phyloP scores from a whole-genome alignment of 73 alveolate species.

The Uronychia binucleata region DNA sequence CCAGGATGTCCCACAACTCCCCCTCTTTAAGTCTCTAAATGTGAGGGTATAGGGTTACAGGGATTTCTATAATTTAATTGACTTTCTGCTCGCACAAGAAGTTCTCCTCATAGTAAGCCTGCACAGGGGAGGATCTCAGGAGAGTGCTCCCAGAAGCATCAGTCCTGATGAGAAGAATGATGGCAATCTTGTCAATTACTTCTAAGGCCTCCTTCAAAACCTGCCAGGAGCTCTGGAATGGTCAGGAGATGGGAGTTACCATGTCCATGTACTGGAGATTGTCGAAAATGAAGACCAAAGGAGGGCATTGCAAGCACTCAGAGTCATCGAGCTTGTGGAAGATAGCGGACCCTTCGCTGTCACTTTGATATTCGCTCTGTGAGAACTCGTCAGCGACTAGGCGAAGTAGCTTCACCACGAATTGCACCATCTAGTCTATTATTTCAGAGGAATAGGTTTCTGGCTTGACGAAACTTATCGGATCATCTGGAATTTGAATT shows the following conservation, averaged over 20 bases:
- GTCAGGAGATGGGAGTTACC: neutral
- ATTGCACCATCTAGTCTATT: slow-evolving; percentile 20
- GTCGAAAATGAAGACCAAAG: slow-evolving; percentile 29
- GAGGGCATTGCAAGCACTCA: slow-evolving; percentile 12
- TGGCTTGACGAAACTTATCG: slow-evolving; percentile 23
- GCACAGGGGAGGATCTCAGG: neutral
- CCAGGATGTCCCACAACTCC: too few relatives aligned
- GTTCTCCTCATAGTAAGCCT: neutral
- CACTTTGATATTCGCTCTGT: neutral
- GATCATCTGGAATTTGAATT: slow-evolving; percentile 14
- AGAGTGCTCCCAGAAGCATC: neutral
- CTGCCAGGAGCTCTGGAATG: neutral
- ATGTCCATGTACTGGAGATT: slow-evolving; percentile 1
- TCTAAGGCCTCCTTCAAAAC: neutral
- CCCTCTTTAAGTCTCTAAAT: too few relatives aligned
- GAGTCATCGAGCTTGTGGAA: slow-evolving; percentile 1
- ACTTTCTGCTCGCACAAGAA: neutral
- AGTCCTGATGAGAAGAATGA: neutral
- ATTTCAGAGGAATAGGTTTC: slow-evolving; percentile 35
- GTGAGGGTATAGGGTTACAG: neutral
- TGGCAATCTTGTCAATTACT: neutral
- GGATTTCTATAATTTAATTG: neutral
- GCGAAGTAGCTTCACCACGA: slow-evolving; percentile 20
- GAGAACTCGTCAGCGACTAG: slow-evolving; percentile 37
- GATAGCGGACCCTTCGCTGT: neutral